A percentile compares a stretch with the other conserved stretches of the same genome.
These are phyloP conservation scores for Cladosporium sp. DNA, from an alignment of 2,329 filamentous ascomycete genomes.

Conservation along the genomic window DNA sequence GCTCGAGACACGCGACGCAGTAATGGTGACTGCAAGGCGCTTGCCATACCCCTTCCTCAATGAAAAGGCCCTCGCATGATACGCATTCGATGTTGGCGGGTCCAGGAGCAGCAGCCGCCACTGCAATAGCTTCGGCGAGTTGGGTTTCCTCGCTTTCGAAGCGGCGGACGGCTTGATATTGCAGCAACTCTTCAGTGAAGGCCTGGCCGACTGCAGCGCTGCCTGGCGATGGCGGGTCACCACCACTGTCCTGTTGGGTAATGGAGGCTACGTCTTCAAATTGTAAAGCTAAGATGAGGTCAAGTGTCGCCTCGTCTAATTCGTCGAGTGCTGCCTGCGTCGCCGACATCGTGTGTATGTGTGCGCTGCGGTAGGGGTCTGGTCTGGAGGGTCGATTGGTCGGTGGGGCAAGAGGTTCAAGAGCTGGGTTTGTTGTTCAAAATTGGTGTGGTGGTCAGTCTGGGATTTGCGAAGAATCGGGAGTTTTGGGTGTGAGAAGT, in stretches of 20 bases:
- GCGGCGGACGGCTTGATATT: slow-evolving; percentile 25
- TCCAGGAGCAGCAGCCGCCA: neutral
- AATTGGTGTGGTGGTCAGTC: neutral
- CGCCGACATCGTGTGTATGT: slow-evolving; percentile 3
- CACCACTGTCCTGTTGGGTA: slow-evolving; percentile 21
- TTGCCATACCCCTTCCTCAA: slow-evolving; percentile 28
- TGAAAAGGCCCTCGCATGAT: slow-evolving; percentile 23
- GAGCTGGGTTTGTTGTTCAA: neutral
- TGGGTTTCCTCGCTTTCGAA: slow-evolving; percentile 24
- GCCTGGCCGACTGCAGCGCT: slow-evolving; percentile 29
- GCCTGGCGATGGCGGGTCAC: slow-evolving; percentile 15
- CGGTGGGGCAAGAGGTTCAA: neutral
- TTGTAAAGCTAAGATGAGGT: slow-evolving; percentile 22
- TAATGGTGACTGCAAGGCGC: slow-evolving; percentile 50
- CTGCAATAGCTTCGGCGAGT: slow-evolving; percentile 7
- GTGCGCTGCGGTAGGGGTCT: neutral
- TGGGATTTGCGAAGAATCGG: neutral
- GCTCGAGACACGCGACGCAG: slow-evolving; percentile 52
- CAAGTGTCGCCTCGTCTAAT: slow-evolving; percentile 18
- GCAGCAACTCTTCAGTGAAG: slow-evolving; percentile 29
- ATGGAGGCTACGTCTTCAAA: slow-evolving; percentile 22
- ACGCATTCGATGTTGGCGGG: slow-evolving; percentile 22
- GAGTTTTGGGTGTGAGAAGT: neutral
- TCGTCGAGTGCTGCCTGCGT: slow-evolving; percentile 10
- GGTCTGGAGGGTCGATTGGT: neutral